Conservation (phyloP, 805 yeast species). For the Wickerhamiella australiensis region DNA sequence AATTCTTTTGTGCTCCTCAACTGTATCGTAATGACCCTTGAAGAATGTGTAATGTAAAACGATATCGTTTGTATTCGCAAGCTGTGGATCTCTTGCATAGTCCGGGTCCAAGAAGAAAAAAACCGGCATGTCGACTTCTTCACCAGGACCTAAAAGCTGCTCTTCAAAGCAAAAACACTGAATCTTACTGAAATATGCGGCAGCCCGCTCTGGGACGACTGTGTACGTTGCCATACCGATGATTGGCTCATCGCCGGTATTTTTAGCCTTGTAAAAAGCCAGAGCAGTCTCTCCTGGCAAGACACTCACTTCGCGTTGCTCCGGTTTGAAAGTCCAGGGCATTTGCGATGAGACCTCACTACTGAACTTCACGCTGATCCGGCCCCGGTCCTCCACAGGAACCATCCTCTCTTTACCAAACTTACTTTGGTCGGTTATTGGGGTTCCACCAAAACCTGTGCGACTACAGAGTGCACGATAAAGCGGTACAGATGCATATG, state of each 20-base stretch:
- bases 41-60: constrained; percentile 89
- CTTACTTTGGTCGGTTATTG: constrained; percentile 68
- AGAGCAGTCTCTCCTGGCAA: constrained; percentile 97
- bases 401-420: constrained; percentile 79
- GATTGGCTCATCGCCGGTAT: constrained; percentile 72
- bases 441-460: constrained; percentile 94
- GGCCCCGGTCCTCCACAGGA: constrained; percentile 75
- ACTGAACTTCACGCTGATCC: constrained; percentile 76
- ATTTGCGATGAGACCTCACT: constrained; percentile 81
- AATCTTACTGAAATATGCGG: constrained; percentile 91
- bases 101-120: constrained; percentile 96
- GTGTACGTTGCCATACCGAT: constrained; percentile 98
- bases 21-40: constrained; percentile 28
- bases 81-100: constrained; percentile 80
- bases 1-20: constrained; percentile 15
- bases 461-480: constrained; percentile 85
- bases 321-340: constrained; percentile 93
- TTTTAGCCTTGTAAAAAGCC: constrained; percentile 88
- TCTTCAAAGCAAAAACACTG: constrained; percentile 98
- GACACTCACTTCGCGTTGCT: constrained; percentile 82
- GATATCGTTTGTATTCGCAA: constrained; percentile 82
- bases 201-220: constrained; percentile 91
- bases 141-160: constrained; percentile 85
- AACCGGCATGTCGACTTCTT: constrained; percentile 97
- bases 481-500: constrained; percentile 86